phyloP scores from a whole-genome alignment of 352 stramenopile species.

The Globisporangium barbulae region DNA sequence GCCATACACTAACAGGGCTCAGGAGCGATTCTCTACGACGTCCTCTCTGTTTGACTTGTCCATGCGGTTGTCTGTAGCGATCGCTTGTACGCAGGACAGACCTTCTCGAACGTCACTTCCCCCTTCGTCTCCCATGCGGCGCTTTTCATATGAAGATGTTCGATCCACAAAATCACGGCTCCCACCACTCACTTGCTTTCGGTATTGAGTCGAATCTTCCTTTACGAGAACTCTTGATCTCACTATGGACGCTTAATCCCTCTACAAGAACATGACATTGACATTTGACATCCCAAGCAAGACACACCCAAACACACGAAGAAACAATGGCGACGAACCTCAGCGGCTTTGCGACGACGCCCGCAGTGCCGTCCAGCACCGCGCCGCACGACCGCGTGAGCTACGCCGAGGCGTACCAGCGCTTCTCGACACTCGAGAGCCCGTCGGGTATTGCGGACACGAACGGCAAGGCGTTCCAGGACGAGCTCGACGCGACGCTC shows the following conservation, averaged over 20 bases:
- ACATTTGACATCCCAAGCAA: conserved; percentile 1
- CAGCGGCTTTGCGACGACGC: conserved; percentile 10
- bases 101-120: not conserved
- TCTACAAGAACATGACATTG: conserved; percentile 6
- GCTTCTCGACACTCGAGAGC: conserved; percentile 43
- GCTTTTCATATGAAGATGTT: not conserved
- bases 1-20: too few species aligned
- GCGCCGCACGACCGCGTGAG: conserved; percentile 27
- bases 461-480: conserved; percentile 43
- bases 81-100: too few species aligned
- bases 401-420: conserved; percentile 36
- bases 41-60: not conserved
- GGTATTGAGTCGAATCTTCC: conserved; percentile 21
- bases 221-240: conserved; percentile 24
- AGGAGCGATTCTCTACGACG: not conserved
- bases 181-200: not conserved
- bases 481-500: conserved; percentile 34
- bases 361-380: not conserved
- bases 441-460: conserved; percentile 34
- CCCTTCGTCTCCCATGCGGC: not conserved
- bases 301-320: not conserved
- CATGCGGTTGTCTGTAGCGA: not conserved
- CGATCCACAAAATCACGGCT: not conserved
- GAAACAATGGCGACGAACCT: conserved; percentile 10
- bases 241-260: not conserved